phyloP scores from a whole-genome alignment of 2,329 filamentous ascomycete genomes.

The Aspergillus sp. region DNA sequence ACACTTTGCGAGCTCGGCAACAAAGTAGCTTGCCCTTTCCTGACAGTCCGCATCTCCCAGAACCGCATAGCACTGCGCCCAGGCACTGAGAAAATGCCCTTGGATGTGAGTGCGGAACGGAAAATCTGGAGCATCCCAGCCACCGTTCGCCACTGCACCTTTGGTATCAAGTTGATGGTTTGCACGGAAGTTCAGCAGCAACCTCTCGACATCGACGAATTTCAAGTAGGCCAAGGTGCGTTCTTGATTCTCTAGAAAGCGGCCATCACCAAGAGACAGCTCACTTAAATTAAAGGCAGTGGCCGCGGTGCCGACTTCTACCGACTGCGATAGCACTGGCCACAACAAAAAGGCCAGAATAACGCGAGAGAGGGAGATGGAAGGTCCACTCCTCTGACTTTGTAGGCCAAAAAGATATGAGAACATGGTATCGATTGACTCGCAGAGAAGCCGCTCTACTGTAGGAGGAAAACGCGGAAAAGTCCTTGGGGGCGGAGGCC shows the following conservation, averaged over 20 bases:
- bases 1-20: constrained; percentile 50
- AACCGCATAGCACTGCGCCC: constrained; percentile 50
- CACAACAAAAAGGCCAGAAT: no score
- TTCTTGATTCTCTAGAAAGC: constrained; percentile 47
- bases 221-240: constrained; percentile 50
- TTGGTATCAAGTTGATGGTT: constrained; percentile 50
- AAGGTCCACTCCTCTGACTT: no score
- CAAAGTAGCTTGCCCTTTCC: constrained; percentile 47
- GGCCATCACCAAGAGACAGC: constrained; percentile 8
- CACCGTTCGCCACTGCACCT: constrained; percentile 47
- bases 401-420: no score
- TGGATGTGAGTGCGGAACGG: constrained; percentile 54
- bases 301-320: neutral
- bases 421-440: no score
- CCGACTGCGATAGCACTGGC: no score
- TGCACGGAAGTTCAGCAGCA: constrained; percentile 51
- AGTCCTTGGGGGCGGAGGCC: no score
- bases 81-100: constrained; percentile 52
- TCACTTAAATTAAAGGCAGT: neutral
- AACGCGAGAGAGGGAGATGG: no score
- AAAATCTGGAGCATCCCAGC: constrained; percentile 56
- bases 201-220: constrained; percentile 45
- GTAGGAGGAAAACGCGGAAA: no score
- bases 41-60: constrained; percentile 45
- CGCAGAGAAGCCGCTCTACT: no score